phyloP scores from a whole-genome alignment of 2,329 filamentous ascomycete genomes.

The Ceratocystiopsis minuta region DNA sequence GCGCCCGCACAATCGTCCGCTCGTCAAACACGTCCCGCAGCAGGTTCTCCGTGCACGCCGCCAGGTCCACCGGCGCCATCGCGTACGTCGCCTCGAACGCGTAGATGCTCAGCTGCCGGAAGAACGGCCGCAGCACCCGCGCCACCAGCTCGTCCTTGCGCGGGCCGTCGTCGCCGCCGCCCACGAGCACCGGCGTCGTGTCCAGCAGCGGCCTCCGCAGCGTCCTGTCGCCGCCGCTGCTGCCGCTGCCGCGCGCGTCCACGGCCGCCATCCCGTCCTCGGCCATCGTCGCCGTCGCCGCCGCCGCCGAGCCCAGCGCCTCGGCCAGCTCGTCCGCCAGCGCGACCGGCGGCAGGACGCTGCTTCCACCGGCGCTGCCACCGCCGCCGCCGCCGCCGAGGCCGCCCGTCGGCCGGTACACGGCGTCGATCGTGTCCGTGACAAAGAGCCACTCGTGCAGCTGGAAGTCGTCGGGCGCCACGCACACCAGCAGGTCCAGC shows the following conservation, averaged over 20 bases:
- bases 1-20: slow-evolving; percentile 43
- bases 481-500: slow-evolving; percentile 69
- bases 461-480: slow-evolving; percentile 89
- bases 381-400: too few species aligned
- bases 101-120: slow-evolving; percentile 79
- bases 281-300: slow-evolving; percentile 11
- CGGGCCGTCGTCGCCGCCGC: slow-evolving; percentile 32
- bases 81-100: slow-evolving; percentile 86
- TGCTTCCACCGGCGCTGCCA: too few species aligned
- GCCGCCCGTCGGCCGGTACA: slow-evolving; percentile 49
- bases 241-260: slow-evolving; percentile 15
- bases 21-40: slow-evolving; percentile 68
- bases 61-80: slow-evolving; percentile 52
- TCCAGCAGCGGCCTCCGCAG: slow-evolving; percentile 32
- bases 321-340: slow-evolving; percentile 75
- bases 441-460: slow-evolving; percentile 97
- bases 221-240: slow-evolving; percentile 18
- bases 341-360: slow-evolving; percentile 54
- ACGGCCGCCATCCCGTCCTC: slow-evolving; percentile 6
- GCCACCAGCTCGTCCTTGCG: slow-evolving; percentile 45
- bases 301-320: slow-evolving; percentile 36
- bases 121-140: slow-evolving; percentile 70
- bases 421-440: slow-evolving; percentile 88
- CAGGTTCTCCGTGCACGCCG: slow-evolving; percentile 43
- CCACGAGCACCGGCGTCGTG: slow-evolving; percentile 36